Conservation (phyloP, 2,329 filamentous ascomycete species). For the Diaporthe sp. region DNA sequence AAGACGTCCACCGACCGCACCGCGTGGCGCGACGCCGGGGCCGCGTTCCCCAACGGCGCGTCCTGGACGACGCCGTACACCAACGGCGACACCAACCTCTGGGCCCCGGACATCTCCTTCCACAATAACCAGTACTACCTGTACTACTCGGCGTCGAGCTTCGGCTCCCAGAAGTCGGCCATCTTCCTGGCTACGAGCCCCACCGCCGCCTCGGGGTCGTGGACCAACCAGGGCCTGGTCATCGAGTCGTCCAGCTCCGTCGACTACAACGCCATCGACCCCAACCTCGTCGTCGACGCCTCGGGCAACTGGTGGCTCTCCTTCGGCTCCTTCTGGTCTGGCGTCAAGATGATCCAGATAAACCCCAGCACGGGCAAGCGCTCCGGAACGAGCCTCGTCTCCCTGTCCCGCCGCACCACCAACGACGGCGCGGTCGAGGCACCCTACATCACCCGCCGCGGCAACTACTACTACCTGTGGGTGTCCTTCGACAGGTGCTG, state of each 20-base stretch:
- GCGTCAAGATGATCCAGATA: slow-evolving; percentile 12
- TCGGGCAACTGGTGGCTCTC: slow-evolving; percentile 8
- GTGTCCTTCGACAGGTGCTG: background rate
- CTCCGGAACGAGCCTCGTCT: background rate
- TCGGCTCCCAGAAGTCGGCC: background rate
- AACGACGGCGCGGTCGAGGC: slow-evolving; percentile 1
- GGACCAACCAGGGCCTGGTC: slow-evolving; percentile 17
- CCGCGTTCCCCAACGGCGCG: slow-evolving; percentile 17
- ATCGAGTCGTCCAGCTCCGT: background rate
- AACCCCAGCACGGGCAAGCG: slow-evolving; percentile 22
- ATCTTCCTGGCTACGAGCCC: slow-evolving; percentile 21
- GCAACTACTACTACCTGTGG: slow-evolving; percentile 23
- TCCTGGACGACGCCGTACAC: slow-evolving; percentile 17
- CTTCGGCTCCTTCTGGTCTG: background rate
- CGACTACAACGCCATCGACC: slow-evolving; percentile 19
- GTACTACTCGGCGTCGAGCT: background rate
- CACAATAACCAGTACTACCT: background rate
- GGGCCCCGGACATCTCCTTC: slow-evolving; percentile 20
- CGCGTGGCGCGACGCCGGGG: slow-evolving; percentile 1
- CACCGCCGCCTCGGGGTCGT: background rate
- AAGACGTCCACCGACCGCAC: slow-evolving; percentile 10
- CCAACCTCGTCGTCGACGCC: slow-evolving; percentile 8
- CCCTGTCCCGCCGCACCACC: background rate
- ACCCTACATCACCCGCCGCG: slow-evolving; percentile 2
- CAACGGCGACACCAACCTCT: background rate